These are phyloP conservation scores for Candida albicans DNA, from an alignment of 1,139 yeast species.

Conservation along the genomic window DNA sequence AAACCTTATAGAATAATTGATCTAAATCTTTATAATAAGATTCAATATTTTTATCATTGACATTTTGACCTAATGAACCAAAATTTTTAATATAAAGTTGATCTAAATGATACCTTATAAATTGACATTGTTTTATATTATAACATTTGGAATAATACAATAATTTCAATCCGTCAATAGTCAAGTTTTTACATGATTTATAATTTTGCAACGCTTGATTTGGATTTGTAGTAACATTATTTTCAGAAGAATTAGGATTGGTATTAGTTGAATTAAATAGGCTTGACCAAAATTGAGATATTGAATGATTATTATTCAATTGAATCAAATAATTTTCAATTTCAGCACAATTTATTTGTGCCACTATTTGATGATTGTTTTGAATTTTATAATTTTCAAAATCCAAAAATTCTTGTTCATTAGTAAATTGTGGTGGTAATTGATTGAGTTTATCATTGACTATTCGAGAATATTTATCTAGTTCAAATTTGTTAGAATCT, in stretches of 20 bases:
- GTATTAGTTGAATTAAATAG: too few species aligned
- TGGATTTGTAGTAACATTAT: not conserved
- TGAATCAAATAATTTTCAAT: constrained; percentile 38
- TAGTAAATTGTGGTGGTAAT: constrained; percentile 14
- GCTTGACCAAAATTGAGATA: too few species aligned
- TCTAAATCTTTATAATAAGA: constrained; percentile 35
- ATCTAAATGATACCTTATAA: constrained; percentile 39
- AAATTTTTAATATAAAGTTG: constrained; percentile 37
- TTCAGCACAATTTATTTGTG: constrained; percentile 44
- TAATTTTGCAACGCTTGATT: constrained; percentile 4
- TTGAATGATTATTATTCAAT: constrained; percentile 27
- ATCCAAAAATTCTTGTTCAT: constrained; percentile 23
- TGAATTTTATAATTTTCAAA: constrained; percentile 34
- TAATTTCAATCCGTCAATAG: constrained; percentile 34
- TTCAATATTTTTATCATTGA: constrained; percentile 26
- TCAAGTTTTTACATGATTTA: constrained; percentile 32
- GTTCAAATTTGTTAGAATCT: constrained; percentile 27
- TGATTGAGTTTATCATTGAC: constrained; percentile 30
- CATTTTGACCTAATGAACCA: constrained; percentile 40
- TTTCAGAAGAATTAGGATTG: too few species aligned
- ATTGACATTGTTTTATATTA: constrained; percentile 38
- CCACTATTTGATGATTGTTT: constrained; percentile 27
- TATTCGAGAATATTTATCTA: constrained; percentile 27
- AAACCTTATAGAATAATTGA: constrained; percentile 32
- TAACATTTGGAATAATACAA: constrained; percentile 44